These are phyloP conservation scores for Phyllostachys edulis DNA, from an alignment of 176 grass and related monocot genomes.

Conservation along the genomic window DNA sequence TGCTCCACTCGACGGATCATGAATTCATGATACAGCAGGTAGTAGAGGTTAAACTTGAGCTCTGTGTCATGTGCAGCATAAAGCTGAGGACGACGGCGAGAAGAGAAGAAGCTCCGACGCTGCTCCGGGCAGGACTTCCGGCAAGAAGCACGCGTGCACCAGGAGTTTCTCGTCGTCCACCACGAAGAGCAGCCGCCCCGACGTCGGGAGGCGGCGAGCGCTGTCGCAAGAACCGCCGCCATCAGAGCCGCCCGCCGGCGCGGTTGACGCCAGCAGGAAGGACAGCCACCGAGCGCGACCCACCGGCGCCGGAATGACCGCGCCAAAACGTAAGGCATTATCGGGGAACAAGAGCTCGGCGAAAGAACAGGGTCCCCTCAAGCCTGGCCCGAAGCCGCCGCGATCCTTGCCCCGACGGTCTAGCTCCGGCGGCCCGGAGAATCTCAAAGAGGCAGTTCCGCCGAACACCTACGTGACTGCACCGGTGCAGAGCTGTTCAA, in stretches of 20 bases:
- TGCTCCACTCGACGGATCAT: background rate
- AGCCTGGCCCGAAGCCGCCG: slow-evolving; percentile 20
- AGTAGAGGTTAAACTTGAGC: background rate
- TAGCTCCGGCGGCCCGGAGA: slow-evolving; percentile 14
- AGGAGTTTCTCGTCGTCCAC: slow-evolving; percentile 41
- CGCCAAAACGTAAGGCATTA: slow-evolving; percentile 2
- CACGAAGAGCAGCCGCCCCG: background rate
- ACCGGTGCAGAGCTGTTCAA: background rate
- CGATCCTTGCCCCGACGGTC: slow-evolving; percentile 12
- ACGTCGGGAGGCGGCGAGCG: slow-evolving; percentile 16
- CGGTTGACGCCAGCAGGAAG: background rate
- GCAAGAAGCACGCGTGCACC: slow-evolving; percentile 44
- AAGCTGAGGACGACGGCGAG: slow-evolving; percentile 11
- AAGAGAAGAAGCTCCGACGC: slow-evolving; percentile 42
- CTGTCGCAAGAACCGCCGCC: slow-evolving; percentile 33
- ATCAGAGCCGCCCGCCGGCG: background rate
- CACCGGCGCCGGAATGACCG: background rate
- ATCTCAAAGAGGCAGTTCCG: background rate
- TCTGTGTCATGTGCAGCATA: slow-evolving; percentile 16
- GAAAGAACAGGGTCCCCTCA: background rate
- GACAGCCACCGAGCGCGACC: background rate
- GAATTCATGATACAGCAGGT: background rate
- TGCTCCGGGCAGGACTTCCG: slow-evolving; percentile 36
- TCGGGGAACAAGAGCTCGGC: background rate
- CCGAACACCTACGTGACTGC: background rate